Base-by-base conservation (phyloP, 495 filamentous ascomycete species). In the Neurospora sublineolata region DNA sequence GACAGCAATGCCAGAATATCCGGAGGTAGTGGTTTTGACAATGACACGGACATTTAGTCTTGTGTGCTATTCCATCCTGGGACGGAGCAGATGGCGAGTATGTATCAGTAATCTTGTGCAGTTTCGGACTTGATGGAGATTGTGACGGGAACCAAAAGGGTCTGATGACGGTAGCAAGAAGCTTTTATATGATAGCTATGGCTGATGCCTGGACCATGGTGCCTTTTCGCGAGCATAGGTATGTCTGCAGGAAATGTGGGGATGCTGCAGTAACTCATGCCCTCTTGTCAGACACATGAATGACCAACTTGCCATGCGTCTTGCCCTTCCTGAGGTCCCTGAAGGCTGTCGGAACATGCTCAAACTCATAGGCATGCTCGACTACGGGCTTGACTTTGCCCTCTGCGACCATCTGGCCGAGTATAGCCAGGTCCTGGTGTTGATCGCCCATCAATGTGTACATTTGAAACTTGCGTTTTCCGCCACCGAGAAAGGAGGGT, bases 401-500 rank as follows among this genome's bases (percentile, higher is more conserved):
- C 71, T 89, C 81, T n/a, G 77, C 73, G 72, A 91, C 77, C 85
- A 75, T 78, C 42, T 70, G 36, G 6, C 40, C 78, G 52, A 80
- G 16, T 72, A 60, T 73, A 2, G 71, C 75, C 36, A 87, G 74
- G 39, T 88, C 81, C 37, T 84, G 80, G 38, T 73, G 68, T 0
- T 78, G 80, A 46, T 78, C 78, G 73, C 80, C 79, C 30, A 9
- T 37, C 23, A 82, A 72, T 33, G 78, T 75, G 3, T 87, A 75
- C 40, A 86, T 74, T 36, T 83, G 76, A 74, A 83, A 88, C 70
- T 82, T 83, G 70, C 88, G 81, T 79, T 87, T 86, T 14, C 89
- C 89, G 38, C 91, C 91, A 4, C 91, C 91, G 18, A 93, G 75
- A 38, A 88, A 84, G 0, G 82, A 76, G 4, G 91, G 91, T 73